Conservation (phyloP, 169 alveolate species). For the Plasmodium blacklocki region DNA sequence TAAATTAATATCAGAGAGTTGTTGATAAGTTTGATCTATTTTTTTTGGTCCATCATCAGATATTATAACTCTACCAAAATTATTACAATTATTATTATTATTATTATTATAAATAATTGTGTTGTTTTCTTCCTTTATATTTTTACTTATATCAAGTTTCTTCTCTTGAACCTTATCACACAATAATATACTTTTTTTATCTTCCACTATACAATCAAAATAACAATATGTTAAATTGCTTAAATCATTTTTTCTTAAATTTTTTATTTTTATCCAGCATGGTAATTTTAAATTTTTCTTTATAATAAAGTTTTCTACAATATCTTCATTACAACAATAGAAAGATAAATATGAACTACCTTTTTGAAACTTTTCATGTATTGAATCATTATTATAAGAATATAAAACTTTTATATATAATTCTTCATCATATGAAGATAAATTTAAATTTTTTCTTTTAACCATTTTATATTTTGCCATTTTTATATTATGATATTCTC, state of each 20-base stretch:
- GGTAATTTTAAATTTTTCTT: constrained; percentile 63
- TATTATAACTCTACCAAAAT: too few species aligned
- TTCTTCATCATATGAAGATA: constrained; percentile 36
- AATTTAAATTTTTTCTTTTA: constrained; percentile 44
- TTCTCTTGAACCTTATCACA: constrained; percentile 14
- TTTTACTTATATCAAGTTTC: not conserved
- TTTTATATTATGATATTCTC: constrained; percentile 57
- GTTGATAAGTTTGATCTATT: not conserved
- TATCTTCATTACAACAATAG: constrained; percentile 74
- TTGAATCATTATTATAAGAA: constrained; percentile 52
- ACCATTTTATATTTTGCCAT: constrained; percentile 63
- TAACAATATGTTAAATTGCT: constrained; percentile 63
- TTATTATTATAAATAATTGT: not conserved
- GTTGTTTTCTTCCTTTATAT: not conserved
- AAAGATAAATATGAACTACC: constrained; percentile 51
- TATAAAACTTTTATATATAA: constrained; percentile 56
- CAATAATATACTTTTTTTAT: constrained; percentile 31
- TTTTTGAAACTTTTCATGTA: constrained; percentile 25
- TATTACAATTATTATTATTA: too few species aligned
- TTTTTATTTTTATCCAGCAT: constrained; percentile 66
- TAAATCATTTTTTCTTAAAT: constrained; percentile 13
- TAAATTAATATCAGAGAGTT: constrained; percentile 37
- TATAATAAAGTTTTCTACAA: constrained; percentile 59
- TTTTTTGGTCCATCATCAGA: constrained; percentile 27
- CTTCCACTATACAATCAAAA: constrained; percentile 29